A percentile compares a stretch with the other conserved stretches of the same genome.
Conservation (phyloP, 345 rosid genomes). For the Diplotaxis tenuifolia region DNA sequence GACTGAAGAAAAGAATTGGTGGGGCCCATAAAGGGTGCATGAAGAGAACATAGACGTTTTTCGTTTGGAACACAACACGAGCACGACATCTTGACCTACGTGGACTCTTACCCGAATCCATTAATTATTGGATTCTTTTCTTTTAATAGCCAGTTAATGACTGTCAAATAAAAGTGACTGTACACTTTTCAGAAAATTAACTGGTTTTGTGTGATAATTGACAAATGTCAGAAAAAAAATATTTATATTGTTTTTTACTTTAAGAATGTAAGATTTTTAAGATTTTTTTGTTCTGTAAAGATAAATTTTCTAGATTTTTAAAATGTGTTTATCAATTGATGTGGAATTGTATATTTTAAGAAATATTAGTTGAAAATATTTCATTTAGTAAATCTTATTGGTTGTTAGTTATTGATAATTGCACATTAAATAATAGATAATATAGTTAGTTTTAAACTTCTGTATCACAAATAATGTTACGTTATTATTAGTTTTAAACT, state of each 20-base stretch:
- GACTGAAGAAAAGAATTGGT: slow-evolving; percentile 16
- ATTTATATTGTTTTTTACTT: not conserved
- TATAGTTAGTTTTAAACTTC: not conserved
- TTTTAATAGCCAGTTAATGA: not conserved
- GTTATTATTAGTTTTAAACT: not conserved
- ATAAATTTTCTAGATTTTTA: no score
- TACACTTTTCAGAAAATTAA: not conserved
- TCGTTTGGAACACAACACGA: slow-evolving; percentile 36
- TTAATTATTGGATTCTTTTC: slow-evolving; percentile 1
- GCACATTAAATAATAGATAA: no score
- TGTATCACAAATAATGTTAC: not conserved
- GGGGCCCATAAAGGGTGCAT: slow-evolving; percentile 35
- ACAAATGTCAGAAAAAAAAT: not conserved
- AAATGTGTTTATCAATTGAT: no score
- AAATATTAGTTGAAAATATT: no score
- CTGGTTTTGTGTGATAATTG: not conserved
- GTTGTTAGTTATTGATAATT: no score
- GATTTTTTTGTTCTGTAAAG: no score
- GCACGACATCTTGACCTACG: slow-evolving; percentile 41
- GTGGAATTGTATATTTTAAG: no score
- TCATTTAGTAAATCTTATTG: no score
- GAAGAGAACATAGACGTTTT: slow-evolving; percentile 42
- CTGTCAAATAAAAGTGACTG: not conserved
- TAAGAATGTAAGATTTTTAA: no score
- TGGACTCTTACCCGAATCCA: slow-evolving; percentile 31